Base-by-base conservation (phyloP, 306 rosid species). In the Leucaena leucocephala region DNA sequence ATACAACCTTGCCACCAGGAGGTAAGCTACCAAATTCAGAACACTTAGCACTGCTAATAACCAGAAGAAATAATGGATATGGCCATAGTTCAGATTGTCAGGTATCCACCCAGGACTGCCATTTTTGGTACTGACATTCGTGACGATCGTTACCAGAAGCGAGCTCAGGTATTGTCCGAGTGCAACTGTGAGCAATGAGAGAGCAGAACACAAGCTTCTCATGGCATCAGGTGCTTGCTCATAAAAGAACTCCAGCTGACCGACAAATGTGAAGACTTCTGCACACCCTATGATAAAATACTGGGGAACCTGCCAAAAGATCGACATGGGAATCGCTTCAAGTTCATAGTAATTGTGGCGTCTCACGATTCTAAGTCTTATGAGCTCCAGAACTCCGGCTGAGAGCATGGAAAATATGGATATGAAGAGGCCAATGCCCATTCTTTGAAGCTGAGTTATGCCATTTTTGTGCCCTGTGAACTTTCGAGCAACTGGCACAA, bases 201-300 rank as follows among this genome's bases (percentile, higher is more conserved):
- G 93, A 14, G 97, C 93, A 52, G 98, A 89, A 81, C 91, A 88
- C 82, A 90, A 44, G 83, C 98, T 93, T 80, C 97, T 84, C 94
- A 91, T 91, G 17, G 98, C 91, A 49, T 91, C 98, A 0, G 97
- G 98, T 12, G 98, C 94, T 78, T 89, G 94, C 75, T 86, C 90
- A 48, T 91, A 91, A 81, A 82, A 91, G 49, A 91, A 91, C 85
- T 91, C 95, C 69, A 91, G 36, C 84, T 88, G 95, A 38, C 95
- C 95, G 52, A 91, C 87, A 82, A 88, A 88, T 5, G 82, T 87
- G 87, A 91, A 88, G 14, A 91, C 95, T 45, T 91, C 92, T 22
- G 95, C 90, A 82, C 97, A 92, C 16, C 97, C 97, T 2, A 90
- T 74, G 12, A 92, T 83, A 8, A 92, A 92, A 74, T 92, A 92